A percentile compares a stretch with the other conserved stretches of the same genome.
Conservation (phyloP, 169 alveolate genomes). For the Perkinsus olseni region DNA sequence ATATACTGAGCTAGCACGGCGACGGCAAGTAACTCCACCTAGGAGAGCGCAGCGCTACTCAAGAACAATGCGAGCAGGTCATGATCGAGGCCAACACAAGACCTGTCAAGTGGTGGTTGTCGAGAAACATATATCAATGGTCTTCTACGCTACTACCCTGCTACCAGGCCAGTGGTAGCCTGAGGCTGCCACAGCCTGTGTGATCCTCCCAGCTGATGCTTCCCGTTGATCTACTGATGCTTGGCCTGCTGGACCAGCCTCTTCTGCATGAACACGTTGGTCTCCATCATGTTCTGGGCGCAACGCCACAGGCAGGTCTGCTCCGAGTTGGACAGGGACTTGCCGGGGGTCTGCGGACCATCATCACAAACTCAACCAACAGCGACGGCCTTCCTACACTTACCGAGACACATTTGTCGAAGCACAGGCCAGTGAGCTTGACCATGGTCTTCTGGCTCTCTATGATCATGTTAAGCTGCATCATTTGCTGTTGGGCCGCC, state of each 20-base stretch:
- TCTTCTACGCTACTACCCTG: no score
- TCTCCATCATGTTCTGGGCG: conserved; percentile 27
- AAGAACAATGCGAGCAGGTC: no score
- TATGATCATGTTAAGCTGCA: background rate
- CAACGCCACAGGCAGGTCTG: conserved; percentile 30
- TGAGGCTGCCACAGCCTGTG: no score
- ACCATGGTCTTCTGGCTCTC: conserved; percentile 30
- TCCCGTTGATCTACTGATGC: background rate
- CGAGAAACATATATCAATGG: no score
- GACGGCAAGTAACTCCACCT: no score
- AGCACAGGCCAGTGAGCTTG: conserved; percentile 29
- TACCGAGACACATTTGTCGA: conserved; percentile 13
- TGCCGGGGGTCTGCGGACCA: background rate
- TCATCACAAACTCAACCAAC: background rate
- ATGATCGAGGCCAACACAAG: no score
- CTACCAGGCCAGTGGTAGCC: no score
- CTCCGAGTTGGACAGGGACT: conserved; percentile 20
- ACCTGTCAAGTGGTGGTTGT: no score
- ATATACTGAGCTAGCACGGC: no score
- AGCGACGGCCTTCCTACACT: background rate
- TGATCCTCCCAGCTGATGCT: no score
- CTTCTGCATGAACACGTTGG: conserved; percentile 21
- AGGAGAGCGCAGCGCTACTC: no score
- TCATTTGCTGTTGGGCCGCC: background rate
- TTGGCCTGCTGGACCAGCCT: background rate